Conservation (phyloP, 1,284 basidiomycete species). For the Ustilago tritici region DNA sequence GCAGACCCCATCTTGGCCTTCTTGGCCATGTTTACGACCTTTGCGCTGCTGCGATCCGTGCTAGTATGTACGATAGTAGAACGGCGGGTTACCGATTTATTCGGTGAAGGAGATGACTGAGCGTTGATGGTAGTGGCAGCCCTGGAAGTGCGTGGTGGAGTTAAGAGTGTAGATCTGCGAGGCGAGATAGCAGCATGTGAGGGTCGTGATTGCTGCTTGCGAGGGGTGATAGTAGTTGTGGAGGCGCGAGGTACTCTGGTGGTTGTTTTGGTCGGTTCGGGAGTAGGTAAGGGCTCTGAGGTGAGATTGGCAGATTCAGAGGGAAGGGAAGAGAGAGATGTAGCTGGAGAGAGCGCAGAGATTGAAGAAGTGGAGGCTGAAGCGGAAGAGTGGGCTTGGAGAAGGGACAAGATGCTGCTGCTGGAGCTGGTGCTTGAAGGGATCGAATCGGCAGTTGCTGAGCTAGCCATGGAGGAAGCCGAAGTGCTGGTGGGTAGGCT, state of each 20-base stretch:
- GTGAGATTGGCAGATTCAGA: slow-evolving; percentile 20
- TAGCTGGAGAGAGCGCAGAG: slow-evolving; percentile 21
- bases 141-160: slow-evolving; percentile 26
- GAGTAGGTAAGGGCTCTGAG: slow-evolving; percentile 5
- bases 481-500: slow-evolving; percentile 16
- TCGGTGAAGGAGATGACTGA: slow-evolving; percentile 10
- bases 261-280: slow-evolving; percentile 21
- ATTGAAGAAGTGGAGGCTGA: slow-evolving; percentile 19
- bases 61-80: slow-evolving; percentile 11
- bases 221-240: slow-evolving; percentile 5
- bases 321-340: slow-evolving; percentile 16
- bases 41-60: slow-evolving; percentile 20
- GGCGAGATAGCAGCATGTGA: not conserved
- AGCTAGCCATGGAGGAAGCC: slow-evolving; percentile 16
- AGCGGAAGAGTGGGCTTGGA: slow-evolving; percentile 35
- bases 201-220: slow-evolving; percentile 10
- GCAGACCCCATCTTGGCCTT: slow-evolving; percentile 47
- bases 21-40: slow-evolving; percentile 32
- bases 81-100: slow-evolving; percentile 22
- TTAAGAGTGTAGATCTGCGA: slow-evolving; percentile 19
- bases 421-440: slow-evolving; percentile 25
- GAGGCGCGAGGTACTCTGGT: slow-evolving; percentile 8
- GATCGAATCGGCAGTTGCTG: slow-evolving; percentile 16
- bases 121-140: slow-evolving; percentile 24
- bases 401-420: slow-evolving; percentile 40